Evolutionary conservation across 2,329 filamentous ascomycete species (phyloP).

Genomic region (Acrodontium crateriforme): DNA sequence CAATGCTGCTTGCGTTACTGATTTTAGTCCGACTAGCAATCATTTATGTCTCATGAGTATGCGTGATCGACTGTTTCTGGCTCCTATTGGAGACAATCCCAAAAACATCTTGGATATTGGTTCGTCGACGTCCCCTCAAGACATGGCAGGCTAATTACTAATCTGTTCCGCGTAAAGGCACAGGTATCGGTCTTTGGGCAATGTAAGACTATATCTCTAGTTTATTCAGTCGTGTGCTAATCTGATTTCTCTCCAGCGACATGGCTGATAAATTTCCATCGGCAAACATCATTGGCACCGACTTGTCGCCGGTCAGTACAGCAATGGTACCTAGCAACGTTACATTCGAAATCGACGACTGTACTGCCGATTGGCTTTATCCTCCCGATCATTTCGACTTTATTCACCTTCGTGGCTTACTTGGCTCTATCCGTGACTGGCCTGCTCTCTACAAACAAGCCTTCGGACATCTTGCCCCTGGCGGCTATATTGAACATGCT

Average conservation of each 20-base stretch:
- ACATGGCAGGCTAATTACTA: conserved; percentile 1
- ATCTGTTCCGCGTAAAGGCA: conserved; percentile 18
- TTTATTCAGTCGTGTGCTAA: conserved; percentile 23
- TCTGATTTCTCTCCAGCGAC: conserved; percentile 19
- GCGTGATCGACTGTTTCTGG: conserved; percentile 17
- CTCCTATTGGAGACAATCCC: conserved; percentile 15
- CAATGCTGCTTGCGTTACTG: conserved; percentile 15
- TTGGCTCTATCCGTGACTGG: conserved; percentile 29
- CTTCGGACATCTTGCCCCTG: conserved; percentile 25
- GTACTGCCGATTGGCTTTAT: conserved; percentile 27
- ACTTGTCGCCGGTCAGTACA: conserved; percentile 23
- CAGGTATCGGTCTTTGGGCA: conserved; percentile 32
- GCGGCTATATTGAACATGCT: conserved; percentile 30
- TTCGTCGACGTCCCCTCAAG: conserved; percentile 1
- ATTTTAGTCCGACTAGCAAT: conserved; percentile 19
- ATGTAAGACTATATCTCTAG: conserved; percentile 4
- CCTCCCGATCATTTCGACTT: conserved; percentile 26
- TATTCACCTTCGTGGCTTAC: conserved; percentile 28
- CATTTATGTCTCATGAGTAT: conserved; percentile 26
- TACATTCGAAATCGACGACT: conserved; percentile 33
- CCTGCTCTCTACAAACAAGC: conserved; percentile 25
- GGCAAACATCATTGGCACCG: conserved; percentile 24
- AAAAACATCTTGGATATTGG: conserved; percentile 31
- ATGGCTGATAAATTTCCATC: conserved; percentile 21
- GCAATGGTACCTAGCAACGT: conserved; percentile 24